These are phyloP conservation scores for Gyrodon lividus DNA, from an alignment of 768 basidiomycete genomes.

Conservation along the genomic window DNA sequence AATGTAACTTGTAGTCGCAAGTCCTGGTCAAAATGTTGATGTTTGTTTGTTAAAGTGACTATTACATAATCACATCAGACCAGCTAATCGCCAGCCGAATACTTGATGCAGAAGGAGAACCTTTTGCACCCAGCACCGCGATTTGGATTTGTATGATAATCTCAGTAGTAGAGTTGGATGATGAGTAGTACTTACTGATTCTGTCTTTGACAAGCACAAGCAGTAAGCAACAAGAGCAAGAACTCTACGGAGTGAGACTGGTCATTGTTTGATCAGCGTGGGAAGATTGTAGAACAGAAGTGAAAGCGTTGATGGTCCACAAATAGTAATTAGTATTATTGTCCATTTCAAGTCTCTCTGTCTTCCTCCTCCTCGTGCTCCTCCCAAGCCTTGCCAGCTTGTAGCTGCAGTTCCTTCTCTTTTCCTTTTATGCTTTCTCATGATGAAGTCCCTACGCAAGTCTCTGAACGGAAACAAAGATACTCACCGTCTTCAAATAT, in stretches of 20 bases:
- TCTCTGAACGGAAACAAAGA: slow-evolving; percentile 72
- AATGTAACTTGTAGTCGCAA: not conserved
- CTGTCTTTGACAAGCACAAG: too few relatives aligned
- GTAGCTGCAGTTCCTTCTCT: not conserved
- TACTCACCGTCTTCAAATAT: slow-evolving; percentile 58
- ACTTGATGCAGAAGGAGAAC: too few relatives aligned
- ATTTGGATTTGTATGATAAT: too few relatives aligned
- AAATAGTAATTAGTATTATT: slow-evolving; percentile 4
- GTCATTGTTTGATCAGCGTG: slow-evolving; percentile 12
- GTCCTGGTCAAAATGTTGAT: slow-evolving; percentile 2
- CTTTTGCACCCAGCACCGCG: too few relatives aligned
- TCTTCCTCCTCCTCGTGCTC: slow-evolving; percentile 19
- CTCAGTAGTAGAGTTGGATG: too few relatives aligned
- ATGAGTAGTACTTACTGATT: not conserved
- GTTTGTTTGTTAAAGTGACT: not conserved
- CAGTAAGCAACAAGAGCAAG: too few relatives aligned
- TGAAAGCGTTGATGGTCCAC: not conserved
- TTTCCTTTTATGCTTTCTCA: slow-evolving; percentile 19
- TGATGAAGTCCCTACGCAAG: slow-evolving; percentile 83
- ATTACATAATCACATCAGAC: slow-evolving; percentile 30
- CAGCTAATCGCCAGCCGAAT: too few relatives aligned
- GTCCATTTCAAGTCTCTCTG: slow-evolving; percentile 10
- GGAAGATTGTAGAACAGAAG: slow-evolving; percentile 1
- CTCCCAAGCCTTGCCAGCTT: slow-evolving; percentile 11
- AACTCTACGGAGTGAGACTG: slow-evolving; percentile 3